Conservation (phyloP, 2,329 filamentous ascomycete genomes). For the Neonectria faginata region DNA sequence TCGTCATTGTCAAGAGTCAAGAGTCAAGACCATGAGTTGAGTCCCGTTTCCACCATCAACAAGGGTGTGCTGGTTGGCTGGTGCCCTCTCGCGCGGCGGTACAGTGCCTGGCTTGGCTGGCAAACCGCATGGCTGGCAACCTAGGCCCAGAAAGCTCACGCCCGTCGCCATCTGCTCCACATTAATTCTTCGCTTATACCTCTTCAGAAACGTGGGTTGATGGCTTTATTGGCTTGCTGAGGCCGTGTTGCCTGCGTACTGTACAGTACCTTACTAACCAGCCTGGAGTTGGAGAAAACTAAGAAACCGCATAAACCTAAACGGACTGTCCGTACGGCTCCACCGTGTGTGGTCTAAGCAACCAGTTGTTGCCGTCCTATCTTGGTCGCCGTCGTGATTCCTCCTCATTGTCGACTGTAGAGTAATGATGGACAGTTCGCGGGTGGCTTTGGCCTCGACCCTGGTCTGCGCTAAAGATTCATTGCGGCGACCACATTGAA, state of each 20-base stretch:
- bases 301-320: slow-evolving; percentile 22
- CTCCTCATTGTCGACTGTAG: not conserved
- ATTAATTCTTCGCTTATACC: slow-evolving; percentile 41
- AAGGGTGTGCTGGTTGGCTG: slow-evolving; percentile 24
- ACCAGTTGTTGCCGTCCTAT: not conserved
- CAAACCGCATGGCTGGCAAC: slow-evolving; percentile 14
- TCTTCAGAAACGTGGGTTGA: slow-evolving; percentile 42
- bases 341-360: slow-evolving; percentile 3
- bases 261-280: not conserved
- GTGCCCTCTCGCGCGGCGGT: slow-evolving; percentile 23
- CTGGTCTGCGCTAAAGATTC: slow-evolving; percentile 19
- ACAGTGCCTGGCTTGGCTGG: slow-evolving; percentile 29
- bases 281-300: slow-evolving; percentile 5
- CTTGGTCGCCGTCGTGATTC: slow-evolving; percentile 2
- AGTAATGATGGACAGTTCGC: slow-evolving; percentile 1
- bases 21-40: slow-evolving; percentile 17
- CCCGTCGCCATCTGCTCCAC: slow-evolving; percentile 37
- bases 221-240: slow-evolving; percentile 30
- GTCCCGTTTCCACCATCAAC: slow-evolving; percentile 24
- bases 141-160: slow-evolving; percentile 20
- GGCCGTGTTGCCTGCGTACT: not conserved
- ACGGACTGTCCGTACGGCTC: slow-evolving; percentile 22
- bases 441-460: slow-evolving; percentile 1
- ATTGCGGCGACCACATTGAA: slow-evolving; percentile 10
- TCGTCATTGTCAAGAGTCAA: slow-evolving; percentile 12